phyloP scores from a whole-genome alignment of 2,329 filamentous ascomycete genomes.

The Endoconidiophora polonica region DNA sequence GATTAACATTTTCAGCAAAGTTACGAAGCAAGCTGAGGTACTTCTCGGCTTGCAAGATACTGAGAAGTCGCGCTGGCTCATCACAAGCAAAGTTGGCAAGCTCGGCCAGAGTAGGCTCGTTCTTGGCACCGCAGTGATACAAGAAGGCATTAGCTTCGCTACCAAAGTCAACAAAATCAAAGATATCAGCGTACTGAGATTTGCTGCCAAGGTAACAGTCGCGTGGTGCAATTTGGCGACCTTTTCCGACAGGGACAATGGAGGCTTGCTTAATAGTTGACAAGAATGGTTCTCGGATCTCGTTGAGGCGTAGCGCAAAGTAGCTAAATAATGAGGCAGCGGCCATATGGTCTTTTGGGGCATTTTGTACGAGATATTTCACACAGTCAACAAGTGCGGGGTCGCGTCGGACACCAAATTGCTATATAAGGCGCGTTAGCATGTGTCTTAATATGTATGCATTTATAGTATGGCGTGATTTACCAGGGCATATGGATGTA shows the following conservation, averaged over 20 bases:
- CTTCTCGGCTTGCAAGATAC: conserved; percentile 68
- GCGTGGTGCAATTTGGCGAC: conserved; percentile 8
- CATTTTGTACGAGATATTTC: conserved; percentile 51
- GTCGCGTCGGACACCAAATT: conserved; percentile 73
- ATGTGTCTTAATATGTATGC: neutral
- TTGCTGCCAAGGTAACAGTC: conserved; percentile 54
- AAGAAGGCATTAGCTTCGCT: conserved; percentile 75
- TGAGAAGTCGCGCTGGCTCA: conserved; percentile 68
- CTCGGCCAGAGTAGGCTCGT: conserved; percentile 74
- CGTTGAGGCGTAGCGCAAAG: conserved; percentile 58
- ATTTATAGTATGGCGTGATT: conserved; percentile 14
- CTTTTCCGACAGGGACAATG: conserved; percentile 50
- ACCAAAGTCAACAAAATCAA: conserved; percentile 94
- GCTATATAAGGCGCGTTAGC: conserved; percentile 22
- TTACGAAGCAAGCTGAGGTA: conserved; percentile 72
- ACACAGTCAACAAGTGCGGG: conserved; percentile 66
- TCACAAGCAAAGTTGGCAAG: conserved; percentile 68
- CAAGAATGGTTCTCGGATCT: conserved; percentile 47
- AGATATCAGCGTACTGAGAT: conserved; percentile 64
- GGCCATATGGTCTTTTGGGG: conserved; percentile 48
- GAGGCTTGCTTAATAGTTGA: conserved; percentile 43
- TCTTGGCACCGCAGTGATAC: conserved; percentile 75
- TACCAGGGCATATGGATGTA: conserved; percentile 57
- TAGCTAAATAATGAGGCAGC: conserved; percentile 68
- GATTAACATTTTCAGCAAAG: conserved; percentile 54